Percentiles rank a stretch among this genome's conserved stretches.
These are phyloP conservation scores for Trichoderma sp. DNA, from an alignment of 2,329 filamentous ascomycete species.

Conservation along the genomic window DNA sequence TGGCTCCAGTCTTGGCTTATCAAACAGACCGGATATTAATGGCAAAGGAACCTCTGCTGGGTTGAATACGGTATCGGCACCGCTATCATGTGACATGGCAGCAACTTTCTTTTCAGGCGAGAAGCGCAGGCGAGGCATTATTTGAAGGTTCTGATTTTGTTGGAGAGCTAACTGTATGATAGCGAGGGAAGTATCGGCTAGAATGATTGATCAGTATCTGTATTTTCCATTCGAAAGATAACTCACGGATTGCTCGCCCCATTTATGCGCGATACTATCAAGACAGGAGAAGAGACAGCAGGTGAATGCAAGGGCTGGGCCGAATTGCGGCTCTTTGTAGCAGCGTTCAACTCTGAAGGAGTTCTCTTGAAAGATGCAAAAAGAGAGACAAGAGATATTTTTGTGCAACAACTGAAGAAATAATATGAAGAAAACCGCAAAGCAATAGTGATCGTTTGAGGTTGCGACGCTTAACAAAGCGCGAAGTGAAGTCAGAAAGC, in stretches of 20 bases:
- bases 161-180: background rate
- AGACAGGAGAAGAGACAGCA: background rate
- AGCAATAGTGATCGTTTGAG: background rate
- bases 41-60: background rate
- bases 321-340: background rate
- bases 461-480: background rate
- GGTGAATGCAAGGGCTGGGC: background rate
- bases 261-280: background rate
- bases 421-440: no score
- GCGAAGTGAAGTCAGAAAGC: background rate
- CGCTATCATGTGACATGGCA: conserved; percentile 7
- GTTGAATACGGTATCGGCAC: conserved; percentile 1
- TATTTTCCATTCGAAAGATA: background rate
- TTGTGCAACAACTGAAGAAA: background rate
- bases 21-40: background rate
- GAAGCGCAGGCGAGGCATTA: background rate
- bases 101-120: background rate
- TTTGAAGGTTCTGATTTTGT: background rate
- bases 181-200: background rate
- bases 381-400: background rate
- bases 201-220: background rate
- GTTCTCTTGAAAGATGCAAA: background rate
- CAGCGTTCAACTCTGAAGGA: background rate
- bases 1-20: background rate
- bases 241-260: background rate